Percentiles rank a stretch among this genome's conserved stretches.
Evolutionary conservation across 768 basidiomycete species (phyloP).

Genomic region (Panaeolus cyanescens): DNA sequence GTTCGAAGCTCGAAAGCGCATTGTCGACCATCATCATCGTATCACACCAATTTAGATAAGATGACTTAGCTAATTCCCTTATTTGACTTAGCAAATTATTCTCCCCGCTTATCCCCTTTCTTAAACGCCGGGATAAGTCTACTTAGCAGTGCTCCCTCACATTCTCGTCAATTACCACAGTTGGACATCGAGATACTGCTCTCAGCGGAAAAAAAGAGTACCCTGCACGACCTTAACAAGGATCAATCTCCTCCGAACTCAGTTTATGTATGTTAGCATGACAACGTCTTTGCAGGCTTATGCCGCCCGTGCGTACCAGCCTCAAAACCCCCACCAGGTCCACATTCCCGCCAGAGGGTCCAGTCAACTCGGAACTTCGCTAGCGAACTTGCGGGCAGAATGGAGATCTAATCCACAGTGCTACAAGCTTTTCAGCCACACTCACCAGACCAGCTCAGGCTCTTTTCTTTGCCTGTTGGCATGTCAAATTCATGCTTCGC

Average conservation of each 20-base stretch:
- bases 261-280: background rate
- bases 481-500: background rate
- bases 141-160: background rate
- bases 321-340: background rate
- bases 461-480: background rate
- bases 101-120: background rate
- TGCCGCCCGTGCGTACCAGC: background rate
- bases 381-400: background rate
- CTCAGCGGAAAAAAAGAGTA: background rate
- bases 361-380: background rate
- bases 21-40: background rate
- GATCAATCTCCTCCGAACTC: background rate
- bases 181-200: background rate
- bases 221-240: constrained; percentile 1
- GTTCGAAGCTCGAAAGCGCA: background rate
- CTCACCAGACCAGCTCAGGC: background rate
- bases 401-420: background rate
- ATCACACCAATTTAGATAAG: background rate
- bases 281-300: constrained; percentile 1
- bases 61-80: background rate
- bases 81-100: background rate
- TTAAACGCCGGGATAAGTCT: background rate
- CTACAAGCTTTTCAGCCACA: background rate
- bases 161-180: background rate
- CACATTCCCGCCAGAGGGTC: background rate